phyloP scores from a whole-genome alignment of 2,329 filamentous ascomycete genomes.

The Ophiognomonia clavigignenti-juglandacearum region DNA sequence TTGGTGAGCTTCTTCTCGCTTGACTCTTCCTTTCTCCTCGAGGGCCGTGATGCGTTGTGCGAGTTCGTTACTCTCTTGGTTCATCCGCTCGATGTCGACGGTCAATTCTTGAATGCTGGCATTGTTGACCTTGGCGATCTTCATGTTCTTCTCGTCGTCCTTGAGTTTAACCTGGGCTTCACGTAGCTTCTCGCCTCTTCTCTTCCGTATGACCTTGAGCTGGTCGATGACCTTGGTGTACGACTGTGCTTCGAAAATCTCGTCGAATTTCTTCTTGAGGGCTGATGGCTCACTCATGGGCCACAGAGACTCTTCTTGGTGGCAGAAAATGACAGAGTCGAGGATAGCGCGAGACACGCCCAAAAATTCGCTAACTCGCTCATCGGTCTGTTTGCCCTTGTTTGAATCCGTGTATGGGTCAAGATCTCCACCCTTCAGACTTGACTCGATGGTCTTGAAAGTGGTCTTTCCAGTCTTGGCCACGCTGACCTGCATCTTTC shows the following conservation, averaged over 20 bases:
- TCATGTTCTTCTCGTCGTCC: conserved; percentile 79
- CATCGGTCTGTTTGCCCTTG: conserved; percentile 74
- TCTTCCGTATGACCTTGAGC: conserved; percentile 81
- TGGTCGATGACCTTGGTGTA: conserved; percentile 98
- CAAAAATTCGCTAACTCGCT: conserved; percentile 77
- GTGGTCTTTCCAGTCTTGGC: conserved; percentile 68
- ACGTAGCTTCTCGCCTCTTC: conserved; percentile 69
- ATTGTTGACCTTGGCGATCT: conserved; percentile 63
- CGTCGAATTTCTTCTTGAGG: conserved; percentile 92
- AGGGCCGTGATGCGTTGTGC: conserved; percentile 44
- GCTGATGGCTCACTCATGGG: conserved; percentile 82
- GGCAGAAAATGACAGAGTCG: conserved; percentile 95
- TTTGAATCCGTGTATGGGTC: conserved; percentile 77
- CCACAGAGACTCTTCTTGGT: conserved; percentile 97
- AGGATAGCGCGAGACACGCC: conserved; percentile 88
- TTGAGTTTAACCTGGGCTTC: conserved; percentile 70
- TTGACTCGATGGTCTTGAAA: conserved; percentile 81
- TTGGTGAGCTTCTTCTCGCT: conserved; percentile 67
- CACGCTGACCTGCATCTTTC: conserved; percentile 79
- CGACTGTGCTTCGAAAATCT: conserved; percentile 95
- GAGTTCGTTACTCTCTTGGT: conserved; percentile 52
- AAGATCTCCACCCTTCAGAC: conserved; percentile 75
- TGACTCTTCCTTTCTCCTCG: conserved; percentile 51
- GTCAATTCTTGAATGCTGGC: conserved; percentile 58
- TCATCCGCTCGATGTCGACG: conserved; percentile 43